Conservation (phyloP, 768 basidiomycete species). For the Amanita rubescens region DNA sequence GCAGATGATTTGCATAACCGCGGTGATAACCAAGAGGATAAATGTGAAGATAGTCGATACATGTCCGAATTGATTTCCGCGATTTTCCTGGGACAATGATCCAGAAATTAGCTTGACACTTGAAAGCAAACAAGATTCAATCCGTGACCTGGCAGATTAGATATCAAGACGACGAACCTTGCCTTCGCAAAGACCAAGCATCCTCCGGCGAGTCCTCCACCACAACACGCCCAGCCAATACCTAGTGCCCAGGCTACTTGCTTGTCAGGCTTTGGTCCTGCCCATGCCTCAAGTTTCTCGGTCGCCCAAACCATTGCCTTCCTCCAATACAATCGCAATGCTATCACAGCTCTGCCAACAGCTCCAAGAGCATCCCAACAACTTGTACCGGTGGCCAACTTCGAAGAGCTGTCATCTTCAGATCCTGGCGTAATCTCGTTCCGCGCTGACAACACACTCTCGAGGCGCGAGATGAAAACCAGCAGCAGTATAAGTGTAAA, state of each 20-base stretch:
- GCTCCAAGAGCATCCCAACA: conserved; percentile 5
- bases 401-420: conserved; percentile 1
- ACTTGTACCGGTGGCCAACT: conserved; percentile 1
- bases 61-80: conserved; percentile 84
- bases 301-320: conserved; percentile 44
- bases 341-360: conserved; percentile 18
- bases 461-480: conserved; percentile 64
- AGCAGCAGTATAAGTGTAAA: conserved; percentile 57
- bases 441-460: conserved; percentile 63
- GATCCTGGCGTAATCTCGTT: conserved; percentile 39
- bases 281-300: conserved; percentile 66
- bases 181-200: conserved; percentile 79
- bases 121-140: conserved; percentile 10
- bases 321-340: conserved; percentile 34
- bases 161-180: conserved; percentile 37
- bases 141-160: neutral
- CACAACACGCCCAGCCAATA: conserved; percentile 90
- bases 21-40: conserved; percentile 59
- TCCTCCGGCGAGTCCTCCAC: conserved; percentile 85
- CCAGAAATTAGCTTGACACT: conserved; percentile 80
- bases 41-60: conserved; percentile 73
- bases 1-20: conserved; percentile 86
- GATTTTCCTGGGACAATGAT: conserved; percentile 69
- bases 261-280: conserved; percentile 74
- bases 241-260: conserved; percentile 87